Evolutionary conservation across 2,329 filamentous ascomycete genomes (phyloP).

Genomic region (Zarea fungicola): DNA sequence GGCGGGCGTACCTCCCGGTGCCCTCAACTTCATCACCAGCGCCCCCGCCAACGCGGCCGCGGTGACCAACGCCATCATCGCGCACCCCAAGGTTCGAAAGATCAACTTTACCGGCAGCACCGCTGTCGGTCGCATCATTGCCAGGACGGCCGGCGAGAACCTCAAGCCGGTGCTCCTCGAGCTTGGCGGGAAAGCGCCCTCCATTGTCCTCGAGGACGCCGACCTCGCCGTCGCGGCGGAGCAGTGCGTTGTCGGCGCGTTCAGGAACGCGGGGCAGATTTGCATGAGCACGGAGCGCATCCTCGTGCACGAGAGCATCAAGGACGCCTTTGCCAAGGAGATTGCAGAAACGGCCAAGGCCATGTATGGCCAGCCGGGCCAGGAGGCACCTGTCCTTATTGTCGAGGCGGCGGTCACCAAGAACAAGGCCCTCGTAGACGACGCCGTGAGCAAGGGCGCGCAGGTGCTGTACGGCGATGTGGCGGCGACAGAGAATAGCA

Average conservation of each 20-base stretch:
- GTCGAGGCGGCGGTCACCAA: neutral
- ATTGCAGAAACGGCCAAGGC: neutral
- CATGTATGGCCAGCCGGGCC: neutral
- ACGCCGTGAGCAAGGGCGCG: slow-evolving; percentile 61
- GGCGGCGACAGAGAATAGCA: slow-evolving; percentile 22
- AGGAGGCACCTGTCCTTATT: slow-evolving; percentile 8
- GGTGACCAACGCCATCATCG: slow-evolving; percentile 61
- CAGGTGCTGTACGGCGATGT: slow-evolving; percentile 33
- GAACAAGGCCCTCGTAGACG: slow-evolving; percentile 24
- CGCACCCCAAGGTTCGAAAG: slow-evolving; percentile 34
- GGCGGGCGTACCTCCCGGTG: slow-evolving; percentile 67
- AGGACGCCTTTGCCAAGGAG: slow-evolving; percentile 11
- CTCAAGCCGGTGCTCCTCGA: slow-evolving; percentile 44
- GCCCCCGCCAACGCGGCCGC: slow-evolving; percentile 58
- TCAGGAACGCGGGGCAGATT: slow-evolving; percentile 50
- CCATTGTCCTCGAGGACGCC: slow-evolving; percentile 40
- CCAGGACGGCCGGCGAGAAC: slow-evolving; percentile 28
- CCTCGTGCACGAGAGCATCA: slow-evolving; percentile 27
- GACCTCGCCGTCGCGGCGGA: slow-evolving; percentile 36
- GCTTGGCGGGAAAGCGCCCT: slow-evolving; percentile 41
- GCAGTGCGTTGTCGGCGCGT: slow-evolving; percentile 20
- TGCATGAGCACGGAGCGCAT: slow-evolving; percentile 68
- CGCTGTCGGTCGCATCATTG: slow-evolving; percentile 36
- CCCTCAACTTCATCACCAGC: slow-evolving; percentile 61
- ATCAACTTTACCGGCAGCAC: slow-evolving; percentile 42